Evolutionary conservation across 768 basidiomycete species (phyloP).

Genomic region (Lactarius deliciosus): DNA sequence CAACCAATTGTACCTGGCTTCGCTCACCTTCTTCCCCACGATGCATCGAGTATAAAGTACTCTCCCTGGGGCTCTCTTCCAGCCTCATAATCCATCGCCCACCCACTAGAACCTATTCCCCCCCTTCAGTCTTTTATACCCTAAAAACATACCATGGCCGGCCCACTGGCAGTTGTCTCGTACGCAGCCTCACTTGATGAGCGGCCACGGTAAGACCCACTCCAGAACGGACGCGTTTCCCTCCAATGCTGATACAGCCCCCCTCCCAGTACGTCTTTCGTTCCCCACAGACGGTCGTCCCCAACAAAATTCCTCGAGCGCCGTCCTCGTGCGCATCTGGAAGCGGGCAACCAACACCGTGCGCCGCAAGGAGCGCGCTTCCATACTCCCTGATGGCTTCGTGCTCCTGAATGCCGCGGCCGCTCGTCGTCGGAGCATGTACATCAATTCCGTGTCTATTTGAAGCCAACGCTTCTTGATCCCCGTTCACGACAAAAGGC

Average conservation of each 20-base stretch:
- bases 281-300: conserved; percentile 29
- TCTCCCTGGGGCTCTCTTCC: neutral
- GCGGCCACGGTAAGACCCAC: conserved; percentile 10
- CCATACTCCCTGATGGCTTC: conserved; percentile 59
- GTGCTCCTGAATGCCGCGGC: conserved; percentile 54
- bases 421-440: conserved; percentile 46
- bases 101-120: neutral
- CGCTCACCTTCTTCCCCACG: neutral
- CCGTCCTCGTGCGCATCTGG: conserved; percentile 57
- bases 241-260: neutral
- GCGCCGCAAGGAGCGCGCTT: conserved; percentile 52
- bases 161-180: conserved; percentile 16
- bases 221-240: neutral
- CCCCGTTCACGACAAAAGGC: neutral
- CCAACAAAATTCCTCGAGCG: conserved; percentile 54
- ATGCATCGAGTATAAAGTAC: neutral
- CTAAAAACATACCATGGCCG: conserved; percentile 16
- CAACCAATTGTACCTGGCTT: conserved; percentile 3
- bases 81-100: neutral
- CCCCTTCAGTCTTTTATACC: neutral
- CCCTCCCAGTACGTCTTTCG: too few species aligned
- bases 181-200: conserved; percentile 7
- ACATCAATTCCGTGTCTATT: neutral
- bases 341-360: conserved; percentile 56
- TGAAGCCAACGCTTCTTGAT: neutral